Evolutionary conservation across 2,329 filamentous ascomycete species (phyloP).

Genomic region (Cercospora beticola): DNA sequence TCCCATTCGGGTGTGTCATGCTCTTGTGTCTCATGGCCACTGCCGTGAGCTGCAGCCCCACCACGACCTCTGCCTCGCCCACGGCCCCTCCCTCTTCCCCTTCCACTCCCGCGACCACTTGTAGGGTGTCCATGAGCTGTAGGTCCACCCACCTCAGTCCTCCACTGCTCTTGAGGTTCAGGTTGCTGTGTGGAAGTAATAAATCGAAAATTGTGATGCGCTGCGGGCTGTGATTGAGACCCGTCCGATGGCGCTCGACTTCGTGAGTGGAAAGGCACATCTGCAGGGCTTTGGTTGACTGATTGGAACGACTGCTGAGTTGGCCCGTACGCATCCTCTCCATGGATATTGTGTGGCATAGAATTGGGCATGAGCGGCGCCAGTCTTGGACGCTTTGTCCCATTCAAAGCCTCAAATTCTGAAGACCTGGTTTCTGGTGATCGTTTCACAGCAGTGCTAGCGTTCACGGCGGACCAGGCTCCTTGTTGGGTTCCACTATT

Average conservation of each 20-base stretch:
- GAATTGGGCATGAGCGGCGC: constrained; percentile 37
- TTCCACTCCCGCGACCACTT: constrained; percentile 23
- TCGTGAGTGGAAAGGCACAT: constrained; percentile 22
- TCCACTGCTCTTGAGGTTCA: constrained; percentile 36
- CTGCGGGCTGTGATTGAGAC: constrained; percentile 30
- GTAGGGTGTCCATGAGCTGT: constrained; percentile 4
- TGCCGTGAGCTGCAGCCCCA: constrained; percentile 33
- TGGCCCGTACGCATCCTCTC: constrained; percentile 28
- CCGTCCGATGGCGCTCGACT: constrained; percentile 38
- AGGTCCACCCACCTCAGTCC: constrained; percentile 25
- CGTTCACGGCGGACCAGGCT: constrained; percentile 49
- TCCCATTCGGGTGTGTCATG: constrained; percentile 46
- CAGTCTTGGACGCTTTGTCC: constrained; percentile 49
- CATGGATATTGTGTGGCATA: constrained; percentile 39
- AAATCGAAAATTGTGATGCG: constrained; percentile 34
- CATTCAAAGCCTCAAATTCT: constrained; percentile 36
- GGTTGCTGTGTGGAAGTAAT: constrained; percentile 35
- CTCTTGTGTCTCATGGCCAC: constrained; percentile 27
- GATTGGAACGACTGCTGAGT: constrained; percentile 22
- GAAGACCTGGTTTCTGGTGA: constrained; percentile 39
- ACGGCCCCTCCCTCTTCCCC: constrained; percentile 37
- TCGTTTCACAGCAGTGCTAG: constrained; percentile 44
- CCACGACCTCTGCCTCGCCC: constrained; percentile 44
- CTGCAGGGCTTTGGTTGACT: constrained; percentile 12
- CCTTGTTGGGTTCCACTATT: constrained; percentile 21